Percentiles rank a stretch among this genome's conserved stretches.
Evolutionary conservation across 1,139 yeast species (phyloP).

Genomic region (Geotrichum citri-aurantii): DNA sequence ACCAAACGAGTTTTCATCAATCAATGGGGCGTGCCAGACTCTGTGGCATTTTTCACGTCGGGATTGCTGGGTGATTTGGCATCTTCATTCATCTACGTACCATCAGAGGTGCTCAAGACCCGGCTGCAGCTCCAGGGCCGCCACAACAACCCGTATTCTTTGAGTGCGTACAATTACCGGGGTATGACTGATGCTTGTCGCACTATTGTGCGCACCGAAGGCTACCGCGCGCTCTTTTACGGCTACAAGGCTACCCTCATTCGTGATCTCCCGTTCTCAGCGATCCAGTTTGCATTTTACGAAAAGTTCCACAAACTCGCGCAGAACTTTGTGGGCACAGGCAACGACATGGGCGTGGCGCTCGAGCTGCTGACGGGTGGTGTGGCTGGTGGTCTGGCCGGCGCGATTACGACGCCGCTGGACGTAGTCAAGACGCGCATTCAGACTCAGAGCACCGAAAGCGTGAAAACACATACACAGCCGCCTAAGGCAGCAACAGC

Average conservation of each 20-base stretch:
- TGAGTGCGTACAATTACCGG: constrained; percentile 80
- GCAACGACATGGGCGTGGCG: constrained; percentile 45
- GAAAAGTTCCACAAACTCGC: constrained; percentile 56
- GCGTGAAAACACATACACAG: not conserved
- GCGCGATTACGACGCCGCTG: constrained; percentile 72
- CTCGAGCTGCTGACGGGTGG: constrained; percentile 84
- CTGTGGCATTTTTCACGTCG: constrained; percentile 71
- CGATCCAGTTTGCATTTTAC: constrained; percentile 91
- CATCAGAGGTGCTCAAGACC: constrained; percentile 92
- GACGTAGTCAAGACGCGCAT: constrained; percentile 93
- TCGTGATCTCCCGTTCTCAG: constrained; percentile 91
- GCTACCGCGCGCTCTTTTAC: constrained; percentile 66
- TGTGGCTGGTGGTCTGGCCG: constrained; percentile 94
- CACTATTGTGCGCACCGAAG: constrained; percentile 64
- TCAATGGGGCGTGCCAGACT: constrained; percentile 61
- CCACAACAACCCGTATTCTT: constrained; percentile 69
- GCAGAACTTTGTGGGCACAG: constrained; percentile 31
- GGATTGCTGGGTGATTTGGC: constrained; percentile 91
- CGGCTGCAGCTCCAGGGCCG: constrained; percentile 88
- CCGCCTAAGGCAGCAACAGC: constrained; percentile 20
- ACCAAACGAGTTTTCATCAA: constrained; percentile 66
- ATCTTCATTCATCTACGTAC: constrained; percentile 90
- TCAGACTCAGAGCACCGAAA: constrained; percentile 55
- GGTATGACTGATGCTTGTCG: constrained; percentile 59
- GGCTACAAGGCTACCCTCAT: constrained; percentile 92